Evolutionary conservation across 129 eudicot genomes (phyloP).

Genomic region (Tanacetum coccineum): DNA sequence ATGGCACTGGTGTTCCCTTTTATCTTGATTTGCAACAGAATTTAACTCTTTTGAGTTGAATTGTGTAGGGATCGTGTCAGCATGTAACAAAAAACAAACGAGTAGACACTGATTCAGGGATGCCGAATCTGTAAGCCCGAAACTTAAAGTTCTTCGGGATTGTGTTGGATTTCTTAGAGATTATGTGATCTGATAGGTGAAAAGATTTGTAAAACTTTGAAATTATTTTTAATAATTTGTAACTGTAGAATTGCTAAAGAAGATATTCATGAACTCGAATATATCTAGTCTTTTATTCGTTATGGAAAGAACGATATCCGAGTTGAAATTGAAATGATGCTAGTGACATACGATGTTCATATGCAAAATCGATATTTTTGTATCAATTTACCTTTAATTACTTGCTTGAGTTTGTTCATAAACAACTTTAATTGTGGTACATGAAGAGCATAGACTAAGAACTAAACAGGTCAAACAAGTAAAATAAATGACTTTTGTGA

Average conservation of each 20-base stretch:
- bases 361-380: no score
- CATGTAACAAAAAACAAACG: no score
- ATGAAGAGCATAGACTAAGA: no score
- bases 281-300: not conserved
- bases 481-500: no score
- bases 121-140: not conserved
- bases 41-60: slow-evolving; percentile 1
- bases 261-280: not conserved
- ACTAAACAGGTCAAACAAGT: no score
- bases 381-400: not conserved
- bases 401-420: no score
- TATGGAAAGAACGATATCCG: not conserved
- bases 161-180: slow-evolving; percentile 1
- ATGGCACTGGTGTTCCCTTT: slow-evolving; percentile 38
- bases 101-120: not conserved
- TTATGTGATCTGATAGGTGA: not conserved
- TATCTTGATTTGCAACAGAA: slow-evolving; percentile 33
- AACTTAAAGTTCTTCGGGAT: slow-evolving; percentile 2
- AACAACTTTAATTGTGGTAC: no score
- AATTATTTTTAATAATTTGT: slow-evolving; percentile 20
- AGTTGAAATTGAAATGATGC: no score
- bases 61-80: not conserved
- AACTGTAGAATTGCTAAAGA: not conserved
- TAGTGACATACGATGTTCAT: no score
- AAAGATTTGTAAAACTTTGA: not conserved